These are phyloP conservation scores for Leccinum cinnamomeum DNA, from an alignment of 1,284 basidiomycete species.

Conservation along the genomic window DNA sequence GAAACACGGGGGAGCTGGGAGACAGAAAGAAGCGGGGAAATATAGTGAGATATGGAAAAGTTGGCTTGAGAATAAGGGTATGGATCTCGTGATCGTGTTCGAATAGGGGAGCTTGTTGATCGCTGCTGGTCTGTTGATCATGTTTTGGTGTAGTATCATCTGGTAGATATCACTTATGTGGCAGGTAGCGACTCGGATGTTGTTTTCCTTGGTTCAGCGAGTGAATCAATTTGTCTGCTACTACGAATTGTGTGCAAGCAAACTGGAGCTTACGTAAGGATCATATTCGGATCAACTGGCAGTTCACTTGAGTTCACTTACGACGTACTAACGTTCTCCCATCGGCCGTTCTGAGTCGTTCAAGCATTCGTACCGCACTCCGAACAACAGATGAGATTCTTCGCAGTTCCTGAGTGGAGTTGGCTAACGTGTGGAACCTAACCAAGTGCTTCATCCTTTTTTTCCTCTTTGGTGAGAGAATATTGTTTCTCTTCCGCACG, in stretches of 20 bases:
- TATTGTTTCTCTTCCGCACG: background rate
- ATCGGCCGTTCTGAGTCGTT: background rate
- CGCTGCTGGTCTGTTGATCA: background rate
- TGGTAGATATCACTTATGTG: background rate
- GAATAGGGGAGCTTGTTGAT: constrained; percentile 12
- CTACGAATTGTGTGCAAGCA: too few relatives aligned
- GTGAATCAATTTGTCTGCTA: background rate
- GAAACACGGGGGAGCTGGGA: background rate
- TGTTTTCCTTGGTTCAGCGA: background rate
- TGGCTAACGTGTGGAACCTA: background rate
- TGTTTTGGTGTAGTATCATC: background rate
- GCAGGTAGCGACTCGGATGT: background rate
- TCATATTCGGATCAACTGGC: background rate
- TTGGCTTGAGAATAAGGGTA: constrained; percentile 35
- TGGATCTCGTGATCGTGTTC: constrained; percentile 28
- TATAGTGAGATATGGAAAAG: constrained; percentile 37
- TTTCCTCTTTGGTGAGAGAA: constrained; percentile 2
- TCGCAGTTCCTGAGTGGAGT: background rate
- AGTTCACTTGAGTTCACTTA: too few relatives aligned
- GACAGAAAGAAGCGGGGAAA: constrained; percentile 15
- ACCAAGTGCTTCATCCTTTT: background rate
- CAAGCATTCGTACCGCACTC: background rate
- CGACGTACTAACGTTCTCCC: background rate
- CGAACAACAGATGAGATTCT: background rate
- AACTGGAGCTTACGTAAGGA: background rate